These are phyloP conservation scores for Paspalum vaginatum DNA, from an alignment of 176 grass and related monocot genomes.

Conservation along the genomic window DNA sequence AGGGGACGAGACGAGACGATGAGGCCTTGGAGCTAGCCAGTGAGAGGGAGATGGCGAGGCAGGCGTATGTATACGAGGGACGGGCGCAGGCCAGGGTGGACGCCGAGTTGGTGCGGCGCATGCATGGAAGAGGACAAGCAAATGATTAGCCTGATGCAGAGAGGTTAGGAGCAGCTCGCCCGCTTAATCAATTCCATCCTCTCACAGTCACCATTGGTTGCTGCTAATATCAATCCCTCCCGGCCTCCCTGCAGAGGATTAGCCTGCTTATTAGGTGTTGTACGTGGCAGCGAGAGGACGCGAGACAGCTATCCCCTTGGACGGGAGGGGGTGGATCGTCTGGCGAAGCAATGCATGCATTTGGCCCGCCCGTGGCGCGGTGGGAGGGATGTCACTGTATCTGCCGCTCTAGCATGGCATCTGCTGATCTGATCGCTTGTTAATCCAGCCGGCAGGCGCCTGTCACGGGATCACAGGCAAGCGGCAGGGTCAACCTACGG, in stretches of 20 bases:
- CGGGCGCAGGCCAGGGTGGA: constrained; percentile 29
- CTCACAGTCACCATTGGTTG: neutral
- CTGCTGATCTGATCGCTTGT: neutral
- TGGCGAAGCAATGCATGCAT: constrained; percentile 32
- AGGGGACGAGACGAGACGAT: neutral
- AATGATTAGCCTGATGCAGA: constrained; percentile 45
- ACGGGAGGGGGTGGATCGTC: too few species aligned
- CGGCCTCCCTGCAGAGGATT: too few species aligned
- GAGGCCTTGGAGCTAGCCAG: neutral
- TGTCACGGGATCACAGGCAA: neutral
- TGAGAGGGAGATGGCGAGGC: neutral
- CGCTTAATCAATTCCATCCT: neutral
- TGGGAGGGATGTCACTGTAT: constrained; percentile 37
- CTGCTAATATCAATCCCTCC: neutral
- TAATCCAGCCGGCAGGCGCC: neutral
- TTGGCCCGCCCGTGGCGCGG: neutral
- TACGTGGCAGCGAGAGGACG: constrained; percentile 35
- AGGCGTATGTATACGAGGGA: constrained; percentile 5
- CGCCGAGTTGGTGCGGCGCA: constrained; percentile 35
- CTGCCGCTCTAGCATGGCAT: constrained; percentile 23
- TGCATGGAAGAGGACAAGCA: constrained; percentile 59
- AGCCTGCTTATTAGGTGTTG: neutral
- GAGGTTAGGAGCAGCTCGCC: constrained; percentile 38
- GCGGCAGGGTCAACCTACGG: neutral
- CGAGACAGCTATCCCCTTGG: constrained; percentile 14